Conservation (phyloP, 2,329 filamentous ascomycete species). For the Sporothrix luriei region DNA sequence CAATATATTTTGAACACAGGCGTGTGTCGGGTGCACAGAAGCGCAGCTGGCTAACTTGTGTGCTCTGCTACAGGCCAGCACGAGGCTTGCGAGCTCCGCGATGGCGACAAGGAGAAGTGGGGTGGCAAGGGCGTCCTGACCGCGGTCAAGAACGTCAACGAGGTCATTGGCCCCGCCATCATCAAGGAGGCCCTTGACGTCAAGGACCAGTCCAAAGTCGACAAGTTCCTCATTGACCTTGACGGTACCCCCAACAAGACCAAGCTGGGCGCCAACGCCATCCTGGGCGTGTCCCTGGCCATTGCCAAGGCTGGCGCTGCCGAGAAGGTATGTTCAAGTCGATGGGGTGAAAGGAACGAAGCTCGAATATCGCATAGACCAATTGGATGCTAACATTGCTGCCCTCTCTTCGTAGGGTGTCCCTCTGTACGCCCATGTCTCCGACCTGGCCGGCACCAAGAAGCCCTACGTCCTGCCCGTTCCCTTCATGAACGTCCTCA, state of each 20-base stretch:
- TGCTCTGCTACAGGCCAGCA: conserved; percentile 67
- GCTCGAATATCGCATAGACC: neutral
- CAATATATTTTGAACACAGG: neutral
- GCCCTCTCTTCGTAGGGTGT: conserved; percentile 56
- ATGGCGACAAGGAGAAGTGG: conserved; percentile 86
- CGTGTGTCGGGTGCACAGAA: neutral
- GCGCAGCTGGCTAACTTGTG: conserved; percentile 28
- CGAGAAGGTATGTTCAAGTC: conserved; percentile 64
- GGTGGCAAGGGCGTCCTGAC: conserved; percentile 84
- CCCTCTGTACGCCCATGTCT: conserved; percentile 84
- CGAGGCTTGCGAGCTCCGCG: conserved; percentile 88
- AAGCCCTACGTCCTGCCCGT: conserved; percentile 89
- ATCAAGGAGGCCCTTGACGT: conserved; percentile 83
- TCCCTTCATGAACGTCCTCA: conserved; percentile 92
- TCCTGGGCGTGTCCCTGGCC: conserved; percentile 81
- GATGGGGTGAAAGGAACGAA: neutral
- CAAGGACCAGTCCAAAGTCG: conserved; percentile 81
- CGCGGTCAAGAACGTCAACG: conserved; percentile 85
- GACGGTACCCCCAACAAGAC: conserved; percentile 86
- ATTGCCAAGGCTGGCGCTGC: conserved; percentile 87
- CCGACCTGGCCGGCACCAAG: conserved; percentile 84
- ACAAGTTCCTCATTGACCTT: conserved; percentile 82
- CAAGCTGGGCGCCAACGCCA: conserved; percentile 85
- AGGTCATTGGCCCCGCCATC: conserved; percentile 74
- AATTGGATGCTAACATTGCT: neutral